phyloP scores from a whole-genome alignment of 163 green algal genomes.

The Chloromonas sp. region DNA sequence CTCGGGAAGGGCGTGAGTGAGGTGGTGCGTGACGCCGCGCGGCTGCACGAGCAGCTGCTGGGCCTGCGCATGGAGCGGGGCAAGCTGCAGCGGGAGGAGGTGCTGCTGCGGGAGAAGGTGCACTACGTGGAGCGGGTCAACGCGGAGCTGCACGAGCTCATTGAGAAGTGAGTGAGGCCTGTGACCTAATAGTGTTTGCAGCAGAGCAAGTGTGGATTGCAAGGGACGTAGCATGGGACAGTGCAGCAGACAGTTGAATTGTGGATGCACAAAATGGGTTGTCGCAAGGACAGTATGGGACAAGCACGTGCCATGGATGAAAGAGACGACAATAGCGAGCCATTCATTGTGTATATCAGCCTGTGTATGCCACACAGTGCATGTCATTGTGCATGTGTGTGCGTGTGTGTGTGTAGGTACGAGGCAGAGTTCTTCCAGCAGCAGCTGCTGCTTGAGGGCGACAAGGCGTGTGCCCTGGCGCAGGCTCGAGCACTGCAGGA shows the following conservation, averaged over 20 bases:
- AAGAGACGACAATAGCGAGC: too few relatives aligned
- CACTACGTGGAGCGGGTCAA: conserved; percentile 55
- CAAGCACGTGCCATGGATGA: too few relatives aligned
- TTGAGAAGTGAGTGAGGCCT: conserved; percentile 29
- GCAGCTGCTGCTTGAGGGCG: conserved; percentile 33
- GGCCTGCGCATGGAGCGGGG: conserved; percentile 46
- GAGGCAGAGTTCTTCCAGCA: conserved; percentile 45
- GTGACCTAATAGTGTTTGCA: too few relatives aligned
- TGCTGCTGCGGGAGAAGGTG: conserved; percentile 51
- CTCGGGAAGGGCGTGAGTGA: conserved; percentile 22
- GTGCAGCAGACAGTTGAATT: too few relatives aligned
- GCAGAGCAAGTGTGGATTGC: too few relatives aligned
- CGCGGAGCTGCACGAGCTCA: conserved; percentile 47
- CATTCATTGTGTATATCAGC: too few relatives aligned
- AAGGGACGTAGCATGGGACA: too few relatives aligned
- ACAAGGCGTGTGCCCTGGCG: conserved; percentile 16
- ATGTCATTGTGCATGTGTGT: too few relatives aligned
- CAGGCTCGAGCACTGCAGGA: conserved; percentile 27
- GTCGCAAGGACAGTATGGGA: too few relatives aligned
- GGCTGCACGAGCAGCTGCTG: conserved; percentile 42
- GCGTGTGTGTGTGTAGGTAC: conserved; percentile 8
- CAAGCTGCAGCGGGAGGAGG: conserved; percentile 35
- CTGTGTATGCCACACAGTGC: too few relatives aligned
- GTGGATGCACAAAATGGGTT: too few relatives aligned
- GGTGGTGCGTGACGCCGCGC: conserved; percentile 28